phyloP scores from a whole-genome alignment of 768 basidiomycete genomes.

The Serendipita sp. region DNA sequence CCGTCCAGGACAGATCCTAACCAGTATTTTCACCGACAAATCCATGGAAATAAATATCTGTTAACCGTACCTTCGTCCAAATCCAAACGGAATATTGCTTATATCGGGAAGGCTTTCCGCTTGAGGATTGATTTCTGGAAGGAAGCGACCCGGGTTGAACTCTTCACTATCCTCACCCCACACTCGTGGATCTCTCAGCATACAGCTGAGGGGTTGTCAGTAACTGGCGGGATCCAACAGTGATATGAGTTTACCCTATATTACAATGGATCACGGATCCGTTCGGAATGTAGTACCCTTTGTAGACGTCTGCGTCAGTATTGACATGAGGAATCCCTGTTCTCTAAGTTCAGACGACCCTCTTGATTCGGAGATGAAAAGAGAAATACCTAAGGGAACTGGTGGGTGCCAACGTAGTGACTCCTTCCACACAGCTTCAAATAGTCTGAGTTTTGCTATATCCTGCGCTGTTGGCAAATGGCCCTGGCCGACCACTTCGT shows the following conservation, averaged over 20 bases:
- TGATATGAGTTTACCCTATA: neutral
- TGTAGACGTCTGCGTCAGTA: neutral
- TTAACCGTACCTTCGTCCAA: neutral
- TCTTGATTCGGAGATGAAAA: neutral
- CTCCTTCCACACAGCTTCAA: slow-evolving; percentile 16
- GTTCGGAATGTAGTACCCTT: neutral
- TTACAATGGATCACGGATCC: neutral
- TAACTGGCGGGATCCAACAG: too few relatives aligned
- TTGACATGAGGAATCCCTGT: neutral
- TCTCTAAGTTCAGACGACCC: neutral
- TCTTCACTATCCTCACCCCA: neutral
- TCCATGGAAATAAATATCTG: neutral
- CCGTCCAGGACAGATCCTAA: slow-evolving; percentile 21
- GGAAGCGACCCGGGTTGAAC: neutral
- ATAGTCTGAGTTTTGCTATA: slow-evolving; percentile 19
- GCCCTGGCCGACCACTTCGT: slow-evolving; percentile 23
- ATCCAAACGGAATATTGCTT: neutral
- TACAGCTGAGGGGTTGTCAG: neutral
- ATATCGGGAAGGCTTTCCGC: neutral
- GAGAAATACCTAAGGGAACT: neutral
- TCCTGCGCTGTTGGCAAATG: slow-evolving; percentile 15
- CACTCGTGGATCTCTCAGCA: neutral
- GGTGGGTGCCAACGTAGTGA: neutral
- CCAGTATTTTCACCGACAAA: too few relatives aligned
- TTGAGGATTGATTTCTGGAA: neutral